phyloP scores from a whole-genome alignment of 139 green algal species.

The Chlorella sp. region DNA sequence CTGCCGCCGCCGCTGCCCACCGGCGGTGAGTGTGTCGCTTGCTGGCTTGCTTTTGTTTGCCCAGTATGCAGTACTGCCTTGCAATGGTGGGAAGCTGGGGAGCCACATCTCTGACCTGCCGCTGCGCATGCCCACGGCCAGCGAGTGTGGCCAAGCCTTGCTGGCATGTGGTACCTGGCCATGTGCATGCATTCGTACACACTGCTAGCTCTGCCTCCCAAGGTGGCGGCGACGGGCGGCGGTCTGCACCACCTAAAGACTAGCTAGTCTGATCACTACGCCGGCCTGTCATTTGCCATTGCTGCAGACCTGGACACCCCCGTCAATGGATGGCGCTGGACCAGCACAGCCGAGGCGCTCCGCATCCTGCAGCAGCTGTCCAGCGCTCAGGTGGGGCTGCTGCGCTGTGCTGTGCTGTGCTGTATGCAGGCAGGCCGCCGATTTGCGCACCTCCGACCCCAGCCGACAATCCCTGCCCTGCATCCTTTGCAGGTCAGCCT shows the following conservation, averaged over 20 bases:
- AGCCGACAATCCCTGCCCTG: no score
- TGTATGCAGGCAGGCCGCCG: background rate
- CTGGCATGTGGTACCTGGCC: background rate
- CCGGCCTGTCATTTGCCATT: background rate
- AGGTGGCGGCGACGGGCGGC: no score
- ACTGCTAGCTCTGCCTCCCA: no score
- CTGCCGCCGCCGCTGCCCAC: conserved; percentile 16
- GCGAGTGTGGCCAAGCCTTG: background rate
- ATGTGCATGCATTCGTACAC: background rate
- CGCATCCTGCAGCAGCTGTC: conserved; percentile 18
- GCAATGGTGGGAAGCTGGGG: background rate
- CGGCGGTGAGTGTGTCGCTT: background rate
- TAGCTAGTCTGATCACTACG: background rate
- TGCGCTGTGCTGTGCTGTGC: background rate
- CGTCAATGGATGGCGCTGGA: conserved; percentile 20
- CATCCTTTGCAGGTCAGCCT: conserved; percentile 18
- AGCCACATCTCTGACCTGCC: conserved; percentile 17
- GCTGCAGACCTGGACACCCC: background rate
- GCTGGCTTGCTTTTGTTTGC: background rate
- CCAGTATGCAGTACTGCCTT: background rate
- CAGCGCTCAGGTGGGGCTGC: background rate
- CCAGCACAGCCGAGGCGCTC: conserved; percentile 17
- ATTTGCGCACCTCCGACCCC: no score
- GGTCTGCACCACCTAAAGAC: no score
- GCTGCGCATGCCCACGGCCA: background rate